Base-by-base conservation (phyloP, 2,329 filamentous ascomycete species). In the Tricladium varicosporioides region DNA sequence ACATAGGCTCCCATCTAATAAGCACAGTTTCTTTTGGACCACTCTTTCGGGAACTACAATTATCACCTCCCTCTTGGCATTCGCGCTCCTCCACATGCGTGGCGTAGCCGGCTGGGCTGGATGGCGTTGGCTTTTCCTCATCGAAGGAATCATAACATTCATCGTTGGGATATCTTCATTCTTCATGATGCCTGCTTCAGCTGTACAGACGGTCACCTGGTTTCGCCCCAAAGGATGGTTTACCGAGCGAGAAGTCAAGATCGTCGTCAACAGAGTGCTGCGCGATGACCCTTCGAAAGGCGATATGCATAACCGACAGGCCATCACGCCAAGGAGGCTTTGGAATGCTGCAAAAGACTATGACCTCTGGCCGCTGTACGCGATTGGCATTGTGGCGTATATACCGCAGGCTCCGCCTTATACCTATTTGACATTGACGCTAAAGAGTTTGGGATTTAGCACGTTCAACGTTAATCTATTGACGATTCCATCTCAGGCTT, bases 11-110 rank as follows among this genome's bases (percentile, higher is more conserved):
- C 22, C 22, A 27, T 27, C 22, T 27, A 27, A 27, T 27, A 7
- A 27, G 7, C 5, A 16, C 31, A 82, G 82, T 63, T 83, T 78
- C 70, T 91, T 91, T 73, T 92, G 88, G 88, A 83, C 83, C 0
- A 79, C 85, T 0, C 82, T 87, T n/a, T 80, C 9, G 2, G 22
- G 48, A n/a, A 65, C 65, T 1, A 59, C 50, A 5, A 66, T 68
- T 11, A 51, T 67, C 11, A 62, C 57, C 71, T 85, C 5, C 85
- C 85, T 69, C 74, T 87, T 22, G 81, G 82, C 81, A 1, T 82
- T 76, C 44, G 81, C 79, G 0, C 77, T 85, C 27, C 67, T 85
- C 1, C 78, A 78, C 50, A 71, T 83, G 66, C 72, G 78, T 7
- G 78, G 78, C 1, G 63, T 73, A 32, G 73, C 75, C 32, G 80